These are phyloP conservation scores for Baorangia bicolor DNA, from an alignment of 768 basidiomycete species.

Conservation along the genomic window DNA sequence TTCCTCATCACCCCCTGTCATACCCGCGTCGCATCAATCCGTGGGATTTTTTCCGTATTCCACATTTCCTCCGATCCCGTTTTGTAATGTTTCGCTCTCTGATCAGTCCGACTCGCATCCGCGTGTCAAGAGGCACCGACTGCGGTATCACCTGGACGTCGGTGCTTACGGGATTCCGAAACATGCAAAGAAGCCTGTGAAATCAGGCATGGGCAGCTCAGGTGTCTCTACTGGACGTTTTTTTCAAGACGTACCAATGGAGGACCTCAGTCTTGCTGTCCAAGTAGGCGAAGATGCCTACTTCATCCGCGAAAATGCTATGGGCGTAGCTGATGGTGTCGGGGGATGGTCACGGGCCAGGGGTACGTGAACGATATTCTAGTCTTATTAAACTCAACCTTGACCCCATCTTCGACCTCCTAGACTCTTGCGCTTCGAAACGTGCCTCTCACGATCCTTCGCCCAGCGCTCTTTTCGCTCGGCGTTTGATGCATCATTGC, in stretches of 20 bases:
- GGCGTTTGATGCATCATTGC: constrained; percentile 84
- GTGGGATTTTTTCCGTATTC: constrained; percentile 37
- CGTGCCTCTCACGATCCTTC: constrained; percentile 40
- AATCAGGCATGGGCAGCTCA: constrained; percentile 29
- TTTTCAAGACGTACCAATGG: constrained; percentile 29
- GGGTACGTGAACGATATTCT: constrained; percentile 32
- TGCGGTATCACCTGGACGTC: constrained; percentile 59
- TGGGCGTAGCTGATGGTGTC: constrained; percentile 95
- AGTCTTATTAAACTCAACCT: constrained; percentile 8
- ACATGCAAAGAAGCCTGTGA: constrained; percentile 26
- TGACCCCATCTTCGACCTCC: background rate
- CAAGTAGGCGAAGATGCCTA: constrained; percentile 95
- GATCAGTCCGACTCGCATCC: constrained; percentile 30
- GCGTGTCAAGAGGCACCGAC: constrained; percentile 31
- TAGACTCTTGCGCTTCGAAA: constrained; percentile 24
- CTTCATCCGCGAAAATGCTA: constrained; percentile 75
- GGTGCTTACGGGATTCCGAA: constrained; percentile 90
- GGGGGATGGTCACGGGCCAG: constrained; percentile 76
- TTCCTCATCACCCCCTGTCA: constrained; percentile 29
- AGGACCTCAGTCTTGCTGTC: constrained; percentile 51
- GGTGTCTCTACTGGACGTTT: constrained; percentile 24
- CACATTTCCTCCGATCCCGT: constrained; percentile 32
- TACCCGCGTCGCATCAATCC: constrained; percentile 32
- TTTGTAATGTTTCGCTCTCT: constrained; percentile 26
- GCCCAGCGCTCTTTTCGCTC: constrained; percentile 61